phyloP scores from a whole-genome alignment of 2,329 filamentous ascomycete species.

The Colletotrichum sp. region DNA sequence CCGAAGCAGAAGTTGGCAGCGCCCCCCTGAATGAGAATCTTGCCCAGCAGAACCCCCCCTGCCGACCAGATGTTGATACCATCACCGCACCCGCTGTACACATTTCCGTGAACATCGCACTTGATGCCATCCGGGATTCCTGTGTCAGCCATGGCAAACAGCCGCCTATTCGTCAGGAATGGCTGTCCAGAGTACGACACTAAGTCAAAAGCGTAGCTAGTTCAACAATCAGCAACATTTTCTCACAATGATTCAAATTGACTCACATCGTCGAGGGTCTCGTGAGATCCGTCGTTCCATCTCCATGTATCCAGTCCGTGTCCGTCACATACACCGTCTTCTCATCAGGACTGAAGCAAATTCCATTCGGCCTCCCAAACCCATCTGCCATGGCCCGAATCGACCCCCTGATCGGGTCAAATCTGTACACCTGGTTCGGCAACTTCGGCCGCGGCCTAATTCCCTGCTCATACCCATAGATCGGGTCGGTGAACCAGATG shows the following conservation, averaged over 20 bases:
- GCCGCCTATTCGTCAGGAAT: constrained; percentile 45
- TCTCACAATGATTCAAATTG: not conserved
- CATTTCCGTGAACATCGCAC: constrained; percentile 49
- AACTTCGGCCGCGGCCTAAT: constrained; percentile 48
- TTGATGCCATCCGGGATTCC: constrained; percentile 55
- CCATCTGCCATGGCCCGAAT: constrained; percentile 51
- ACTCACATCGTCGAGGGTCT: constrained; percentile 16
- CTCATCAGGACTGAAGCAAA: constrained; percentile 50
- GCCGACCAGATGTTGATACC: constrained; percentile 54
- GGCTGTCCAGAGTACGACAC: constrained; percentile 27
- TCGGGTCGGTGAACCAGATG: constrained; percentile 57
- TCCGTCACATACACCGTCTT: constrained; percentile 50
- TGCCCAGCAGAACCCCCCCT: constrained; percentile 49
- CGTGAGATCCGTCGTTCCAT: constrained; percentile 29
- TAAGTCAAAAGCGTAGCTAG: constrained; percentile 41
- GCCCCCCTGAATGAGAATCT: constrained; percentile 44
- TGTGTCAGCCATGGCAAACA: constrained; percentile 54
- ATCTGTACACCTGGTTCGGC: constrained; percentile 54
- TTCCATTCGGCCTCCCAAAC: constrained; percentile 51
- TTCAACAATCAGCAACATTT: not conserved
- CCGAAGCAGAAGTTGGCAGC: constrained; percentile 55
- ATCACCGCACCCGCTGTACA: constrained; percentile 54
- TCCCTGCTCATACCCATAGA: constrained; percentile 53
- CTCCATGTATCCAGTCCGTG: constrained; percentile 36
- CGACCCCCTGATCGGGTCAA: constrained; percentile 40